phyloP scores from a whole-genome alignment of 345 rosid genomes.

The Pistacia vera region DNA sequence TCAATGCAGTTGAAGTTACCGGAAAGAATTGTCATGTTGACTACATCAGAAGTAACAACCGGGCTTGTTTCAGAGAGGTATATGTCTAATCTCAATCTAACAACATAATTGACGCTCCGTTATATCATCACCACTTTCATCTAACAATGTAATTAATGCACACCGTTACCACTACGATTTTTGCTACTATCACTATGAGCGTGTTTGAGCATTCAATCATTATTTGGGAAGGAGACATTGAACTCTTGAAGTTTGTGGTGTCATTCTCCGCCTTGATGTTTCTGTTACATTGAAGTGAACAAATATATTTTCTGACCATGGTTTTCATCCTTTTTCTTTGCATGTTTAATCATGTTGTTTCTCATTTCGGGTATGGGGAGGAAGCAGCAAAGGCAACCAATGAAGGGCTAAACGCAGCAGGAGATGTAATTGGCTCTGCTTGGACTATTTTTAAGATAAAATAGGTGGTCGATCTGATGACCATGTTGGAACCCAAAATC shows the following conservation, averaged over 20 bases:
- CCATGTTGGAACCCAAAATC: constrained; percentile 63
- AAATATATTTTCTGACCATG: neutral
- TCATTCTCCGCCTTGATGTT: no score
- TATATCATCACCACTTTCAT: neutral
- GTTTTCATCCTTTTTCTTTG: neutral
- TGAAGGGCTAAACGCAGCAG: constrained; percentile 84
- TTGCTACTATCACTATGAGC: no score
- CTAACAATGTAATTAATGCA: neutral
- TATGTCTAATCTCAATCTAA: neutral
- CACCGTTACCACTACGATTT: no score
- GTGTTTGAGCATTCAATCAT: no score
- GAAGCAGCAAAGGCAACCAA: constrained; percentile 71
- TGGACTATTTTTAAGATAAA: constrained; percentile 93
- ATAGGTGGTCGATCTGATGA: constrained; percentile 79
- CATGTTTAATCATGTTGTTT: neutral
- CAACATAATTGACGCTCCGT: neutral
- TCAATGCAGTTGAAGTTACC: constrained; percentile 90
- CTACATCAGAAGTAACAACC: constrained; percentile 81
- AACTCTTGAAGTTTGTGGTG: no score
- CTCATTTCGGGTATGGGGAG: constrained; percentile 66
- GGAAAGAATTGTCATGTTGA: constrained; percentile 90
- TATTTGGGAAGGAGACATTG: no score
- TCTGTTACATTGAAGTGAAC: neutral
- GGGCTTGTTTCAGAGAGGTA: constrained; percentile 82
- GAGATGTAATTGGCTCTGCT: constrained; percentile 88